Evolutionary conservation across 495 filamentous ascomycete species (phyloP).

Genomic region (Trichoderma asperelloides): DNA sequence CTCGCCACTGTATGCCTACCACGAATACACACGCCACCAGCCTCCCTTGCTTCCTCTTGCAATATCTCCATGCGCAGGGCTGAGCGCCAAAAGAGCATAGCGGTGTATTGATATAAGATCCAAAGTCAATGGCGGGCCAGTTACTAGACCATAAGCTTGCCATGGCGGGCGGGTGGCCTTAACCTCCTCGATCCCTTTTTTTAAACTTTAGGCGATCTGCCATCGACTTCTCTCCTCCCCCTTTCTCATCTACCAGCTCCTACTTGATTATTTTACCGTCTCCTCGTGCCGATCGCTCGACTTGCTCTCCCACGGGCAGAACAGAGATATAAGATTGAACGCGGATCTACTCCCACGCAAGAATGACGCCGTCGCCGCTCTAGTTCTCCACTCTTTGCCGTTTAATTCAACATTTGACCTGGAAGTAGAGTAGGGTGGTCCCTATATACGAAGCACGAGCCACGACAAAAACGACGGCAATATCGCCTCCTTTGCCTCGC

Average conservation of each 20-base stretch:
- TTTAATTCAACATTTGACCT: background rate
- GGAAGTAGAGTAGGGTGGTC: background rate
- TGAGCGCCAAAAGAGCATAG: background rate
- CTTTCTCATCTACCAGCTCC: background rate
- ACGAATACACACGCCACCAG: background rate
- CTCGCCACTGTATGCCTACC: background rate
- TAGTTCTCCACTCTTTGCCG: background rate
- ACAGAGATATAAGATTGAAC: background rate
- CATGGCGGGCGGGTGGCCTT: background rate
- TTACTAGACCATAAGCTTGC: background rate
- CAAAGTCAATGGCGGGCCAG: background rate
- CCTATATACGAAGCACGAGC: background rate
- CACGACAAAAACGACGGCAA: background rate
- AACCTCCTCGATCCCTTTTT: background rate
- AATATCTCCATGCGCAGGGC: background rate
- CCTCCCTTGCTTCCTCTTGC: background rate
- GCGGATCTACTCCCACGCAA: background rate
- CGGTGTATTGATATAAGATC: background rate
- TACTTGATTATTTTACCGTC: background rate
- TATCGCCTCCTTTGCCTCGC: too few relatives aligned
- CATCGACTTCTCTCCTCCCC: background rate
- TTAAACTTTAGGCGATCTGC: background rate
- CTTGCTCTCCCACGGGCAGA: background rate
- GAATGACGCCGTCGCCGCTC: background rate
- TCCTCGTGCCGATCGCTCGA: background rate